Evolutionary conservation across 805 yeast genomes (phyloP), one percentile per base, ranked within the genome.

Genomic region (Cyberlindnera maclurae): DNA sequence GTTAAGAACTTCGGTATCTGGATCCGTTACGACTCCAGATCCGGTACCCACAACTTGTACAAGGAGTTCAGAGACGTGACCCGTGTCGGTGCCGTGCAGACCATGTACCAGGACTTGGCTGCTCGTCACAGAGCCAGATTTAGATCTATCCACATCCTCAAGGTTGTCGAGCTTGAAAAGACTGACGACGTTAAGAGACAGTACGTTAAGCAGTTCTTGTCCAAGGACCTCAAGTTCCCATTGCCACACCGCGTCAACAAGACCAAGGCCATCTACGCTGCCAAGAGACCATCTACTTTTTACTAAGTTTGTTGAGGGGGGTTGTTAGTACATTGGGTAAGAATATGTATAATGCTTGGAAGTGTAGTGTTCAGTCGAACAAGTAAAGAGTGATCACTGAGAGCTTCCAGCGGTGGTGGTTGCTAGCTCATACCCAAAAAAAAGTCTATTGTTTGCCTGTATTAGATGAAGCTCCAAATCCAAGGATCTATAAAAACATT

Each of bases 31-130:
- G 98, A 93, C 70, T 93, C 99, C 57, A 94, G 99, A 84, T 93
- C 98, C 59, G 99, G 99, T 78, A 89, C 96, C 65, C 98, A 93
- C 95, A 93, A 93, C 94, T 93, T 93, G 97, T 93, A 93, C 96
- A 93, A 93, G 82, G 99, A 93, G 79, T 31, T 87, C 93, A 88
- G 98, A 76, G 98, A 90, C 64, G 95, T 90, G 62, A 75, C 96
- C 79, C 93, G 99, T 79, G 95, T 88, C 53, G 95, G 86, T 71
- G 98, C 97, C 59, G 97, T 93, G 67, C 95, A 85, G 73, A 77
- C 93, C 67, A 82, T 93, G 82, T 93, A 93, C 93, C 89, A 84
- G 73, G 99, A 93, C 75, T 84, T 93, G 84, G 99, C 99, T 74
- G 97, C 99, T 60, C 89, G 98, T 79, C 99, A 93, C 95, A 88